Percentiles rank a stretch among this genome's conserved stretches.
phyloP scores from a whole-genome alignment of 2,329 filamentous ascomycete genomes.

The Penicillium sp. region DNA sequence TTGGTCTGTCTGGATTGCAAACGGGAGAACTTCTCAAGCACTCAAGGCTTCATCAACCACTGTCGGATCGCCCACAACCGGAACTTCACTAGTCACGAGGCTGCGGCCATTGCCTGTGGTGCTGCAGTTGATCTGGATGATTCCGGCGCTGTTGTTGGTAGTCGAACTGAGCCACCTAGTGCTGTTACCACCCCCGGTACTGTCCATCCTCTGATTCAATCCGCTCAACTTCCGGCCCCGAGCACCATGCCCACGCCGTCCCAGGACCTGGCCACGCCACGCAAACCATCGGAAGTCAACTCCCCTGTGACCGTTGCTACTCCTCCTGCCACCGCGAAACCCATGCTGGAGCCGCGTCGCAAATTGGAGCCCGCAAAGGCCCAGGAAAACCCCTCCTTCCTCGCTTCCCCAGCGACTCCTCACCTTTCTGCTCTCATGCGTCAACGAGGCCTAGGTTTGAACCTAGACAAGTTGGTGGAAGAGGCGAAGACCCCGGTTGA shows the following conservation, averaged over 20 bases:
- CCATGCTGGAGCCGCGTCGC: slow-evolving; percentile 7
- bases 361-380: slow-evolving; percentile 25
- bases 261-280: slow-evolving; percentile 22
- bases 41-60: slow-evolving; percentile 97
- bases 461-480: slow-evolving; percentile 64
- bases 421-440: slow-evolving; percentile 70
- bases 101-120: slow-evolving; percentile 85
- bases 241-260: slow-evolving; percentile 9
- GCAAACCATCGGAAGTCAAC: slow-evolving; percentile 20
- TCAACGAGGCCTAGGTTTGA: slow-evolving; percentile 63
- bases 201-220: slow-evolving; percentile 66
- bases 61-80: slow-evolving; percentile 93
- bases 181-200: slow-evolving; percentile 50
- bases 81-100: slow-evolving; percentile 95
- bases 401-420: slow-evolving; percentile 63
- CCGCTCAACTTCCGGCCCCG: slow-evolving; percentile 52
- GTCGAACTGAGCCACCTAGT: slow-evolving; percentile 35
- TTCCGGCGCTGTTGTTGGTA: slow-evolving; percentile 51
- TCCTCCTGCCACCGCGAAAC: slow-evolving; percentile 21
- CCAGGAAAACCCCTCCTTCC: slow-evolving; percentile 48
- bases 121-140: slow-evolving; percentile 76
- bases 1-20: slow-evolving; percentile 88
- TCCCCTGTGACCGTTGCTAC: slow-evolving; percentile 29
- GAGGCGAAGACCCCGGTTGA: slow-evolving; percentile 53
- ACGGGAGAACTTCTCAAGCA: slow-evolving; percentile 90